These are phyloP conservation scores for Debaryomycetaceae sp. DNA, from an alignment of 1,139 yeast genomes.

Conservation along the genomic window DNA sequence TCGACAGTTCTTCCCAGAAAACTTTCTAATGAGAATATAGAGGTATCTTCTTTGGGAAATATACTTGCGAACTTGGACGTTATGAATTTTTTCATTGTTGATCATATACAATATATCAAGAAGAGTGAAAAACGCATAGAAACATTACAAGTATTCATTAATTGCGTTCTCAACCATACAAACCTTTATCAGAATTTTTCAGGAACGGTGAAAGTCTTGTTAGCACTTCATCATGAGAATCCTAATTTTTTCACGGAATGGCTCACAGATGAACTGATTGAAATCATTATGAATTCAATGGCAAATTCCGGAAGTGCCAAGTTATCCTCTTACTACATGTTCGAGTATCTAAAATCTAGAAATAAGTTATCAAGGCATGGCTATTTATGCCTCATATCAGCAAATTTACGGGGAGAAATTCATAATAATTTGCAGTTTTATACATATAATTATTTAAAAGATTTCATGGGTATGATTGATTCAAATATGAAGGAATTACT, in stretches of 20 bases:
- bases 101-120: constrained; percentile 22
- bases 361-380: constrained; percentile 12
- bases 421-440: constrained; percentile 26
- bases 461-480: constrained; percentile 12
- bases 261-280: constrained; percentile 30
- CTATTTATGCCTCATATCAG: constrained; percentile 22
- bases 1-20: constrained; percentile 16
- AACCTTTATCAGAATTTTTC: constrained; percentile 34
- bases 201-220: constrained; percentile 25
- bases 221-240: constrained; percentile 17
- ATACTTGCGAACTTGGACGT: constrained; percentile 28
- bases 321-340: constrained; percentile 23
- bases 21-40: constrained; percentile 19
- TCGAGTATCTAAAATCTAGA: constrained; percentile 16
- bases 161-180: constrained; percentile 38
- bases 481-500: constrained; percentile 12
- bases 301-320: constrained; percentile 29
- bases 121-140: constrained; percentile 11
- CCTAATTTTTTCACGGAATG: constrained; percentile 15
- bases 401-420: constrained; percentile 26
- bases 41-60: constrained; percentile 26
- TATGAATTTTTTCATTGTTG: constrained; percentile 20
- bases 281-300: constrained; percentile 27
- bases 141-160: constrained; percentile 31
- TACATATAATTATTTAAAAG: constrained; percentile 22